Evolutionary conservation across 768 basidiomycete genomes (phyloP).

Genomic region (Phanerochaete carnosa): DNA sequence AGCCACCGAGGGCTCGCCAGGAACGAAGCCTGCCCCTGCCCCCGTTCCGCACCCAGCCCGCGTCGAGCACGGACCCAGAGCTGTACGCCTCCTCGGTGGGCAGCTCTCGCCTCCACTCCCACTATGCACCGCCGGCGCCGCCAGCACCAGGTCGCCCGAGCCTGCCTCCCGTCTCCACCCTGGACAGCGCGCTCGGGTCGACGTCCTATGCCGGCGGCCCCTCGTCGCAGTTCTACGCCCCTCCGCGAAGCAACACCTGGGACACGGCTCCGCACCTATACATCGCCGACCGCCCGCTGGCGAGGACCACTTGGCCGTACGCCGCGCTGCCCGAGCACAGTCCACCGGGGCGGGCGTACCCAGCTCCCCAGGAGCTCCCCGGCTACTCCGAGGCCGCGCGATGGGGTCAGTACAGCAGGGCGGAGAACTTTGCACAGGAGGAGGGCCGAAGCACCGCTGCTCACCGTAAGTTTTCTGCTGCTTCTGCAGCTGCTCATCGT

Average conservation of each 20-base stretch:
- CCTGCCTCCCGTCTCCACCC: background rate
- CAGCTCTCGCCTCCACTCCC: background rate
- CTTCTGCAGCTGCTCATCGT: no score
- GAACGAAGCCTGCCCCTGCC: background rate
- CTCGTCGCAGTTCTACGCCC: background rate
- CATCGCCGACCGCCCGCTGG: background rate
- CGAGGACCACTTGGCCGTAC: background rate
- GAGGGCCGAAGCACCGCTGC: background rate
- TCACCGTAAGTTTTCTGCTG: background rate
- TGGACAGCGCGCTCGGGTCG: background rate
- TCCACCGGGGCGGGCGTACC: background rate
- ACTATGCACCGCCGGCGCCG: background rate
- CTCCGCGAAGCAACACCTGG: background rate
- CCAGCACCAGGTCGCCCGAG: background rate
- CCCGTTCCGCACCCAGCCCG: background rate
- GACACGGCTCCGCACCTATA: background rate
- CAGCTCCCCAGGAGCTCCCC: background rate
- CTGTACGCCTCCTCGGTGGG: background rate
- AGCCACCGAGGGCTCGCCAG: background rate
- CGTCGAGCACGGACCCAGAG: background rate
- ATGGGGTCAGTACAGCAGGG: background rate
- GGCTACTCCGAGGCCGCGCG: background rate
- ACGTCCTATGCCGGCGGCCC: background rate
- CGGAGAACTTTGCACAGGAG: background rate
- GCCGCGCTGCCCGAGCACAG: background rate